Base-by-base conservation (phyloP, 352 stramenopile species). In the Globisporangium irregulare region DNA sequence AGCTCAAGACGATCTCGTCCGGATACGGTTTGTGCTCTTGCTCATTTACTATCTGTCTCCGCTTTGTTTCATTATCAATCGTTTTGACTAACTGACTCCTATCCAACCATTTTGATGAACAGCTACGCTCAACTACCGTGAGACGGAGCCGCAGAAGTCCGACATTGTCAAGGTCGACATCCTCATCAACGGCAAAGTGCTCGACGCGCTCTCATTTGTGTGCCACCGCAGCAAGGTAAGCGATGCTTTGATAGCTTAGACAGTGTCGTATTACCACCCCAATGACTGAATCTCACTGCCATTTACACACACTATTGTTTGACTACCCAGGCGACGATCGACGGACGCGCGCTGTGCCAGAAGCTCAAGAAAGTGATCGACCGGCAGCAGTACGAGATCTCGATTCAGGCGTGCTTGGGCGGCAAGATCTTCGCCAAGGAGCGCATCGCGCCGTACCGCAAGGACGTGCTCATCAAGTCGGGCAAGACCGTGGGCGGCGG, bases 371-470 rank as follows among this genome's bases (percentile, higher is more conserved):
- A 97, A 53, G 94, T 99, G 67, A 98, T 98, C 50, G 85, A 94
- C 62, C 78, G 97, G 1, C 97, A 99, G 82, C 97, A 99, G 76
- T 99, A 99, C 74, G 97, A 99, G 68, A 98, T 99, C 46, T 95
- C 97, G 15, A 99, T 99, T 68, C 98, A 99, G 73, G 98, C 97
- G 14, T 97, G 94, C 56, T 83, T 98, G 5, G 94, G 95, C 29
- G 83, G 79, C 29, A 99, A 99, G 79, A 73, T 99, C 32, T 97
- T 99, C 71, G 97, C 97, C 10, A 98, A 97, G 69, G 96, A 99
- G 73, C 86, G 97, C 56, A 99, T 99, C 61, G 77, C 90, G 48
- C 96, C 98, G 4, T 99, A 97, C 78, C 91, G 98, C 55, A 99
- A 99, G 73, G 87, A 95, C 43, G 96, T 99, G 25, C 75, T 99